Evolutionary conservation across 139 green algal species (phyloP), one percentile per base, ranked within the genome.

Genomic region (Spirogloea muscicola): DNA sequence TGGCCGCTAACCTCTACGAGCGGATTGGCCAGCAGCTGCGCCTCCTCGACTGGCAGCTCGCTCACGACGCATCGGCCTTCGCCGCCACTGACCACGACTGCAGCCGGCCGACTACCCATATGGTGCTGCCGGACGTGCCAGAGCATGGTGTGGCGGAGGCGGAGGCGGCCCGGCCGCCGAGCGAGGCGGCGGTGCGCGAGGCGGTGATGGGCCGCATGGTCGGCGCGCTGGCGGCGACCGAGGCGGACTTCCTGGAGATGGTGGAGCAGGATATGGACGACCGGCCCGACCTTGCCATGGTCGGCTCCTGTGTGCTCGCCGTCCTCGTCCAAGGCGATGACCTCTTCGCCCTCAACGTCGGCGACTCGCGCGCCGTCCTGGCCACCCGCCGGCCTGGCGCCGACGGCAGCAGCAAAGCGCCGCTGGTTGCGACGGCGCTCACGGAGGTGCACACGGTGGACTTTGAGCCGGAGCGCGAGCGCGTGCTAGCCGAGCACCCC

Each of bases 1-100:
- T 76, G 57, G 68, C 68, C 40, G 68, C 59, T 16, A 59, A 76
- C 31, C 49, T 76, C 31, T 76, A 76, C 31, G 68, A 68, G 58
- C 57, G 51, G 42, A 46, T 76, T 25, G 41, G 39, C 36, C 40
- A 21, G 39, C 38, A 76, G 21, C 58, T 76, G 51, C 25, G 68
- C 21, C 58, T 76, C 31, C 43, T 76, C 34, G 27, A 67, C 2
- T 62, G 65, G 65, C 49, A 68, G 65, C n/a, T n/a, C n/a, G n/a
- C n/a, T n/a, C n/a, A n/a, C n/a, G n/a, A n/a, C n/a, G n/a, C n/a
- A n/a, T n/a, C n/a, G n/a, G n/a, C n/a, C n/a, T n/a, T n/a, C n/a
- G n/a, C n/a, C n/a, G n/a, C n/a, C n/a, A n/a, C n/a, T n/a, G n/a
- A n/a, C n/a, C n/a, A n/a, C n/a, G n/a, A n/a, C n/a, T n/a, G n/a